phyloP scores from a whole-genome alignment of 1,139 yeast species.

The Candida tetrigidarum region DNA sequence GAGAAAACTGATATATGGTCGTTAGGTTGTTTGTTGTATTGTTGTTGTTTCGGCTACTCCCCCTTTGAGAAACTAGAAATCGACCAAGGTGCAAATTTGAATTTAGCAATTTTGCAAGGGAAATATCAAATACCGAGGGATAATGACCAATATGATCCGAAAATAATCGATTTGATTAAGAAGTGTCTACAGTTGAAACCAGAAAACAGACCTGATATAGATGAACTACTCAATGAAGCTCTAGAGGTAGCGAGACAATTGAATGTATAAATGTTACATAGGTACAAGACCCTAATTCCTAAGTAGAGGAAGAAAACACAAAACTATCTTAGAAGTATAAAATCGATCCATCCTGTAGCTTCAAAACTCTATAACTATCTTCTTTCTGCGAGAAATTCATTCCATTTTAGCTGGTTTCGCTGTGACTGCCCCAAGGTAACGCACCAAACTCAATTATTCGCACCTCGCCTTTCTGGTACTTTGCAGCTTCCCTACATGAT shows the following conservation, averaged over 20 bases:
- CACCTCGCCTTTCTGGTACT: too few relatives aligned
- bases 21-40: constrained; percentile 80
- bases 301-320: too few relatives aligned
- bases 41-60: constrained; percentile 75
- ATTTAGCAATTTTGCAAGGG: constrained; percentile 76
- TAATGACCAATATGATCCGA: constrained; percentile 51
- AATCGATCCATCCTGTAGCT: too few relatives aligned
- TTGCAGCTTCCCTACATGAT: too few relatives aligned
- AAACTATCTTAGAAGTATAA: too few relatives aligned
- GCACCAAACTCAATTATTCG: too few relatives aligned
- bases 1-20: constrained; percentile 92
- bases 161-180: constrained; percentile 56
- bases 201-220: constrained; percentile 61
- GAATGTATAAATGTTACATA: background rate
- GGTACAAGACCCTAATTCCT: too few relatives aligned
- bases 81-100: constrained; percentile 81
- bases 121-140: constrained; percentile 63
- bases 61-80: constrained; percentile 88
- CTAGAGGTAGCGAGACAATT: constrained; percentile 31
- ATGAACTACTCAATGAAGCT: constrained; percentile 55
- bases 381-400: too few relatives aligned
- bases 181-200: constrained; percentile 68
- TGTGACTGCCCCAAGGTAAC: too few relatives aligned
- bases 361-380: too few relatives aligned
- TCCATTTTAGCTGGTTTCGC: too few relatives aligned